Conservation (phyloP, 1,139 yeast genomes). For the Yamadazyma siamensis region DNA sequence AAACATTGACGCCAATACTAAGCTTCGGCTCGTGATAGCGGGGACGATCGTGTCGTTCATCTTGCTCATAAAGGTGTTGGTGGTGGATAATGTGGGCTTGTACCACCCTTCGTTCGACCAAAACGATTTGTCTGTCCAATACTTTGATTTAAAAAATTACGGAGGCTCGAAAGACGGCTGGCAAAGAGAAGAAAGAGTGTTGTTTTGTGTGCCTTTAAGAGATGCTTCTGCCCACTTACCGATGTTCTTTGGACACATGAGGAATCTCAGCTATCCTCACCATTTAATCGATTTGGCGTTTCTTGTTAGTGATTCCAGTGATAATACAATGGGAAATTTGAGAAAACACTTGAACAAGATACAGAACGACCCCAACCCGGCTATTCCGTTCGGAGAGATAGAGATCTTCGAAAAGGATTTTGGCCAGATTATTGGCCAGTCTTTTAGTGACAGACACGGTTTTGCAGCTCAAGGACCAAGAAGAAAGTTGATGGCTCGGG, state of each 20-base stretch:
- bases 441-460: constrained; percentile 51
- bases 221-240: constrained; percentile 64
- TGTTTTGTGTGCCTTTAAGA: constrained; percentile 57
- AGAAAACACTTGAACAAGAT: constrained; percentile 38
- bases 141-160: constrained; percentile 45
- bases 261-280: constrained; percentile 56
- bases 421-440: constrained; percentile 52
- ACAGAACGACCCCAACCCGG: constrained; percentile 40
- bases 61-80: constrained; percentile 5
- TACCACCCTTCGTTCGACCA: constrained; percentile 24
- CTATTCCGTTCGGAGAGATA: constrained; percentile 51
- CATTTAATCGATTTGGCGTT: constrained; percentile 55
- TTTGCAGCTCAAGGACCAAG: constrained; percentile 55
- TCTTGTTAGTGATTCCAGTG: constrained; percentile 55
- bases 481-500: constrained; percentile 51
- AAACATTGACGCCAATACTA: constrained; percentile 7
- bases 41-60: constrained; percentile 7
- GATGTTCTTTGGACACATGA: constrained; percentile 58
- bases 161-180: constrained; percentile 49
- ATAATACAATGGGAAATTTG: constrained; percentile 52
- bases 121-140: constrained; percentile 27
- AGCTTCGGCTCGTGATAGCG: constrained; percentile 8
- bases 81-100: constrained; percentile 6
- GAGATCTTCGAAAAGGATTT: constrained; percentile 54
- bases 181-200: constrained; percentile 51